Base-by-base conservation (phyloP, 805 yeast species). In the Myxozyma mucilagina region DNA sequence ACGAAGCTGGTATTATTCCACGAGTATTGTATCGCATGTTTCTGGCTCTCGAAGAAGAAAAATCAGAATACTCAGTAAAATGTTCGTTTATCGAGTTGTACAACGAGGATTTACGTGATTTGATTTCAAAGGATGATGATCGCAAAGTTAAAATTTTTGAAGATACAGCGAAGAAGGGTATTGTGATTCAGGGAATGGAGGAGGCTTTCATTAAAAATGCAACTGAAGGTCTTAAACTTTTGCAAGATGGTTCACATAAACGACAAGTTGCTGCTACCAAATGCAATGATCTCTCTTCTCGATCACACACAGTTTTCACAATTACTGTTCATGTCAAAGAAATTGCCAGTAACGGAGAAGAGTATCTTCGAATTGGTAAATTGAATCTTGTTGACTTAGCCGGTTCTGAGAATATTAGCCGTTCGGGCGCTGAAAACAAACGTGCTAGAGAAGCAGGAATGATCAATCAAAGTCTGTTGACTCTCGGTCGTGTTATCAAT, bases 381-480 rank as follows among this genome's bases (percentile, higher is more conserved):
- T 80, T 90, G 71, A 90, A 91, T 70, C 76, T 91, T 24, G 98
- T 93, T 5, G 98, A 93, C 76, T 79, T 93, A 65, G 99, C 98
- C 0, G 98, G 99, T 0, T 89, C 96, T 4, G 99, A 93, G 72
- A 92, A 92, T 71, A 87, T 93, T 56, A 82, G 79, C 65, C 79
- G 90, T 68, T 89, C 97, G 0, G 99, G 99, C 2, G 97, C 97
- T 0, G 79, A 84, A 29, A 85, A 88, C 67, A 87, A 84, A 71
- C 80, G 97, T 47, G 97, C 97, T 0, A 85, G 90, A 67, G 99
- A 93, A 71, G 97, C 97, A 0, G 97, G 97, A 0, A 84, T 90
- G 18, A 92, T 92, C 53, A 93, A 93, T 73, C 96, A 90, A 73
- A 87, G 96, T 73, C 77, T 93, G 55, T 76, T 93, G 41, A 87